phyloP scores from a whole-genome alignment of 202 grass and related monocot species.

The Saccharum hybrid region DNA sequence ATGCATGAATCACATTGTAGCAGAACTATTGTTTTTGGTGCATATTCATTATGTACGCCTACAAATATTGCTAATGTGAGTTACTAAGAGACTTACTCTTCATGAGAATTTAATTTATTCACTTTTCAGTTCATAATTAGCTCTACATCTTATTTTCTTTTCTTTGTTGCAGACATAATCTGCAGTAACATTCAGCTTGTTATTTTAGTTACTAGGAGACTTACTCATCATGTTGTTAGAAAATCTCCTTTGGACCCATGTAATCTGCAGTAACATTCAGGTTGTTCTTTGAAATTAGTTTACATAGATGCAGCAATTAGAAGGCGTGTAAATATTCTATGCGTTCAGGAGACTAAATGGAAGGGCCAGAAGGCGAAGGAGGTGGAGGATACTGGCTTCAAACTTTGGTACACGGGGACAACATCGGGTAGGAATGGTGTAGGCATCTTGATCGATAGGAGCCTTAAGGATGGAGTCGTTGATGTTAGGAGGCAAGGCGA shows the following conservation, averaged over 20 bases:
- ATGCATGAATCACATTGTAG: background rate
- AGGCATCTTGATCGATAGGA: no score
- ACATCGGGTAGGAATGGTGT: no score
- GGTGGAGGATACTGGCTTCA: no score
- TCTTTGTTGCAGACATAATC: background rate
- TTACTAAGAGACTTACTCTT: slow-evolving; percentile 3
- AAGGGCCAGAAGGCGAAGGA: no score
- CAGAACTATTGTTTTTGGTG: slow-evolving; percentile 5
- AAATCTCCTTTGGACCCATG: slow-evolving; percentile 14
- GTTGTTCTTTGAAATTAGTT: background rate
- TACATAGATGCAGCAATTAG: no score
- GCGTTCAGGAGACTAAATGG: no score
- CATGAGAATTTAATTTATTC: background rate
- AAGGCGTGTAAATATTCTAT: no score
- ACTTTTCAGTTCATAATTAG: background rate
- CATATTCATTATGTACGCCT: background rate
- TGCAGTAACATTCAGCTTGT: slow-evolving; percentile 16
- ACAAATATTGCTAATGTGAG: background rate
- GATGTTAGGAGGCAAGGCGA: no score
- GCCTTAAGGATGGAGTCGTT: no score
- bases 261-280: background rate
- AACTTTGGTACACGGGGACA: no score
- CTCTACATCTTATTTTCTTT: background rate
- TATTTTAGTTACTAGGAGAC: background rate
- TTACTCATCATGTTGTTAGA: background rate